phyloP scores from a whole-genome alignment of 2,329 filamentous ascomycete species.

The Penicillium sp. region DNA sequence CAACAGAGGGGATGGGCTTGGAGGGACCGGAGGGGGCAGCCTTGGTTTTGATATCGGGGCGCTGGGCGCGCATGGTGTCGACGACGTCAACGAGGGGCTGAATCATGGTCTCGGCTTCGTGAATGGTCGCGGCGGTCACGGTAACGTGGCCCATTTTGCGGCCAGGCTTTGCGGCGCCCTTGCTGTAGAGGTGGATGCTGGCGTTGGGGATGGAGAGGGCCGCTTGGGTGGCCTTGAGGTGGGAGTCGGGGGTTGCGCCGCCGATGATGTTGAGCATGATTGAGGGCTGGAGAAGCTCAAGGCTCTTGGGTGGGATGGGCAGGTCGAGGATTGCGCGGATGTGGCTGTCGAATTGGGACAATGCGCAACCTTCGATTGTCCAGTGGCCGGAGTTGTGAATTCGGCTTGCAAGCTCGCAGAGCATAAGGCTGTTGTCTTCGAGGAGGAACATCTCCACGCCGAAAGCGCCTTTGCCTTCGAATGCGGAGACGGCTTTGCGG shows the following conservation, averaged over 20 bases:
- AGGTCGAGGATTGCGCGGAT: conserved; percentile 76
- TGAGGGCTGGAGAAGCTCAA: conserved; percentile 49
- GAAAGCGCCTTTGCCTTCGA: conserved; percentile 89
- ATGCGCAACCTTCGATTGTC: conserved; percentile 85
- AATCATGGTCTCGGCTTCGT: conserved; percentile 65
- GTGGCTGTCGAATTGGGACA: conserved; percentile 91
- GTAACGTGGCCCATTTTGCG: conserved; percentile 97
- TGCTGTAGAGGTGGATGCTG: conserved; percentile 85
- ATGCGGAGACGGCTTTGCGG: conserved; percentile 71
- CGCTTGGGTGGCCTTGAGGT: conserved; percentile 60
- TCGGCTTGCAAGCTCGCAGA: conserved; percentile 85
- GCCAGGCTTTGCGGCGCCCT: conserved; percentile 75
- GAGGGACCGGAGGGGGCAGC: conserved; percentile 32
- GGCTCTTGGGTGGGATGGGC: conserved; percentile 57
- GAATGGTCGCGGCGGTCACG: conserved; percentile 67
- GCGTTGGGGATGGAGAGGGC: conserved; percentile 61
- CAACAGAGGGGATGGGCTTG: conserved; percentile 41
- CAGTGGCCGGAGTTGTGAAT: conserved; percentile 93
- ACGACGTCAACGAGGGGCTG: conserved; percentile 71
- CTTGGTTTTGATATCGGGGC: conserved; percentile 37
- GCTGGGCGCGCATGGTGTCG: conserved; percentile 72
- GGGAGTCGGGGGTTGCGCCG: conserved; percentile 58
- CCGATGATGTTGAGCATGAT: conserved; percentile 59
- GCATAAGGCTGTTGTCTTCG: conserved; percentile 66
- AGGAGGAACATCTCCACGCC: conserved; percentile 95